A percentile compares a stretch with the other conserved stretches of the same genome.
Evolutionary conservation across 2,329 filamentous ascomycete genomes (phyloP).

Genomic region (Neonectria hederae): DNA sequence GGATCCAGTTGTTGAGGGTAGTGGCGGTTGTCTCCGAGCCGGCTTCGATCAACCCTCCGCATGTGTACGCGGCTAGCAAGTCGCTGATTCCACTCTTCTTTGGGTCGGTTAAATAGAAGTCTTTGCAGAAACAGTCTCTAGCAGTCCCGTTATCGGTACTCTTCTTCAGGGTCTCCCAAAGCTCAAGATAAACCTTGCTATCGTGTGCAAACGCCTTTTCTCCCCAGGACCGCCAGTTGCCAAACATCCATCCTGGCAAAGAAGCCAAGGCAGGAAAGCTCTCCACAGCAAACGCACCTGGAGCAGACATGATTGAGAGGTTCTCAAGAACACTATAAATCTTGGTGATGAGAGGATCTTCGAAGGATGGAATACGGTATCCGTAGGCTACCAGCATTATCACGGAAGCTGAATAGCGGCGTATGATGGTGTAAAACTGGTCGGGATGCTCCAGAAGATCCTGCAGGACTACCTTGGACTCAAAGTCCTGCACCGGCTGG

Average conservation of each 20-base stretch:
- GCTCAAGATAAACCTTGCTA: constrained; percentile 27
- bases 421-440: constrained; percentile 32
- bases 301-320: constrained; percentile 19
- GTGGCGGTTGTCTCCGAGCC: constrained; percentile 36
- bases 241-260: constrained; percentile 17
- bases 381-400: constrained; percentile 36
- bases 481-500: constrained; percentile 32
- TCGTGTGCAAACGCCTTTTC: constrained; percentile 29
- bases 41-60: constrained; percentile 33
- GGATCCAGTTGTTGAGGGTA: constrained; percentile 52
- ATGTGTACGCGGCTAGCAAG: constrained; percentile 28
- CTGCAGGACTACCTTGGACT: constrained; percentile 27
- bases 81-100: constrained; percentile 34
- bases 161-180: constrained; percentile 27
- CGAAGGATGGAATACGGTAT: constrained; percentile 28
- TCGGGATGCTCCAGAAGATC: constrained; percentile 19
- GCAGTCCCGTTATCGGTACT: constrained; percentile 23
- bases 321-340: constrained; percentile 31
- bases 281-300: constrained; percentile 26
- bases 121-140: constrained; percentile 31
- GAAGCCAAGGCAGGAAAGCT: constrained; percentile 13
- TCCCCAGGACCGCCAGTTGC: constrained; percentile 23
- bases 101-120: constrained; percentile 25
- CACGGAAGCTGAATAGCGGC: constrained; percentile 32
- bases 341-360: constrained; percentile 30